Conservation (phyloP, 257 asterid species). For the Fraxinus quadrangulata region DNA sequence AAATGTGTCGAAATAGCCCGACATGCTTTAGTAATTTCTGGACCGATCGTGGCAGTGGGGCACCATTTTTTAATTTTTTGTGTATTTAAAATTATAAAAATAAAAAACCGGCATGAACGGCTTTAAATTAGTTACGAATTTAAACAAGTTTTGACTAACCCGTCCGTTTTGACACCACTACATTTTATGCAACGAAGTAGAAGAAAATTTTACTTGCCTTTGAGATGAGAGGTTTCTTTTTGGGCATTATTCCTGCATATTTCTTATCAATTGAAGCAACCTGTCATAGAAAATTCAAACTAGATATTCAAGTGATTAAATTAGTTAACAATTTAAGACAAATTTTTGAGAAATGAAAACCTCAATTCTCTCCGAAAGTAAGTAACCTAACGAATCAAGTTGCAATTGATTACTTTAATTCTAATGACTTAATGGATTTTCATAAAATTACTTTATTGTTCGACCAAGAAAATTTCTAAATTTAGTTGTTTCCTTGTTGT, state of each 20-base stretch:
- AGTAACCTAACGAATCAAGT: slow-evolving; percentile 22
- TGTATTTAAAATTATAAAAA: not conserved
- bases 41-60: not conserved
- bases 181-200: not conserved
- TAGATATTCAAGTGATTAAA: slow-evolving; percentile 1
- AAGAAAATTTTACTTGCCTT: slow-evolving; percentile 45
- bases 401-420: slow-evolving; percentile 4
- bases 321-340: slow-evolving; percentile 6
- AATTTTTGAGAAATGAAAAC: not conserved
- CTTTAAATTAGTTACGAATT: too few species aligned
- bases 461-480: not conserved
- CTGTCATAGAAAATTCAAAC: slow-evolving; percentile 27
- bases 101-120: not conserved
- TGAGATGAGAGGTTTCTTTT: slow-evolving; percentile 81
- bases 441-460: slow-evolving; percentile 13
- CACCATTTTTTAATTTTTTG: not conserved
- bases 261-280: slow-evolving; percentile 43
- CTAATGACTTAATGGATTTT: slow-evolving; percentile 10
- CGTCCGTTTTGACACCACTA: not conserved
- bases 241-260: slow-evolving; percentile 75
- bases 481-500: not conserved
- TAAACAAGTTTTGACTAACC: too few species aligned
- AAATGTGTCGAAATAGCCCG: too few species aligned
- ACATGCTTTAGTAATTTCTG: too few species aligned
- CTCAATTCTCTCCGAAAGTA: not conserved